A percentile compares a stretch with the other conserved stretches of the same genome.
Conservation (phyloP, 345 rosid species). For the Geranium rotundifolium region DNA sequence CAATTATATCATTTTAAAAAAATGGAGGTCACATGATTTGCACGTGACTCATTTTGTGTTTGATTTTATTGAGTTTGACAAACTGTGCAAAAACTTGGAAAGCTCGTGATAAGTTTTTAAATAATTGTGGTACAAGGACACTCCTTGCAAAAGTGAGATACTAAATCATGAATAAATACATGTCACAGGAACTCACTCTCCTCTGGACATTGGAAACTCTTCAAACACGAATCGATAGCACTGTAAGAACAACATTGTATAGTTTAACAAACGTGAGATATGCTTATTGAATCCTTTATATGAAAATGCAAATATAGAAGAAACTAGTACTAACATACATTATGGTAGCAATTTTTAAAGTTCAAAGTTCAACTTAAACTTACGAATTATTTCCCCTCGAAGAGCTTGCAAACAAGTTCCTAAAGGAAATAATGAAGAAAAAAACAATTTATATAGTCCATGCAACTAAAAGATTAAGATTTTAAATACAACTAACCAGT, state of each 20-base stretch:
- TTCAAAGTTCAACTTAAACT: constrained; percentile 1
- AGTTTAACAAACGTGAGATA: not conserved
- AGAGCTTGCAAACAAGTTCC: constrained; percentile 35
- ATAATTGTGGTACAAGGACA: no score
- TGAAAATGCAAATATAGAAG: no score
- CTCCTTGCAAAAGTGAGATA: no score
- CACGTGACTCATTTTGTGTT: no score
- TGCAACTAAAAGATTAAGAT: not conserved
- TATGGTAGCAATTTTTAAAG: not conserved
- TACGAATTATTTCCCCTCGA: constrained; percentile 15
- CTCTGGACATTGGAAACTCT: not conserved
- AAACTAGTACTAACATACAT: no score
- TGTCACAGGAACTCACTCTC: not conserved
- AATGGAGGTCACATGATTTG: no score
- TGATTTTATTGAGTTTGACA: no score
- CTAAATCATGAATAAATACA: no score
- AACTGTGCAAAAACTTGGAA: no score
- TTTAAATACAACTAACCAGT: not conserved
- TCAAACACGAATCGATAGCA: not conserved
- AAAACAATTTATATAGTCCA: not conserved
- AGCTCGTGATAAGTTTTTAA: no score
- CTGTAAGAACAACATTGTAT: not conserved
- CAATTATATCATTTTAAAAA: no score
- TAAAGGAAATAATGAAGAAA: constrained; percentile 4
- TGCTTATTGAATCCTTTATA: not conserved